Evolutionary conservation across 2,329 filamentous ascomycete species (phyloP).

Genomic region (Aspergillus terreus): DNA sequence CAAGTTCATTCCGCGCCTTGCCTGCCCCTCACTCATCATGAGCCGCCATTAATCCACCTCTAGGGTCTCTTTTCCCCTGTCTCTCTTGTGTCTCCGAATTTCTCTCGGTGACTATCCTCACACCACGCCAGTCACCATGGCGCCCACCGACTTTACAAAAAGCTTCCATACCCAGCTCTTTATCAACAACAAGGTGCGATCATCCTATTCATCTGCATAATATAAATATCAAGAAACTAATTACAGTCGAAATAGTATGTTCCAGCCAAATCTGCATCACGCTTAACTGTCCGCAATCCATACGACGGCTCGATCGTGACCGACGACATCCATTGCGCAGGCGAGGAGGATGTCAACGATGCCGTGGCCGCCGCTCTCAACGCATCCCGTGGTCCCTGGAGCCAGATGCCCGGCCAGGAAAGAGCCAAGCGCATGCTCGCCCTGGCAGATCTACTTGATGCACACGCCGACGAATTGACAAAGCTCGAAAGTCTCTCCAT

Average conservation of each 20-base stretch:
- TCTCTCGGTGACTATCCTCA: neutral
- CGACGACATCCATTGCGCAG: constrained; percentile 45
- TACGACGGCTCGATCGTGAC: constrained; percentile 30
- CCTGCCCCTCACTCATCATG: neutral
- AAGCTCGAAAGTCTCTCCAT: neutral
- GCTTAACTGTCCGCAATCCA: constrained; percentile 45
- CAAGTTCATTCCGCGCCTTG: neutral
- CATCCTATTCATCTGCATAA: neutral
- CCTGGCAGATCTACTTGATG: constrained; percentile 12
- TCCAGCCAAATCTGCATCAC: constrained; percentile 44
- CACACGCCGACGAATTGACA: neutral
- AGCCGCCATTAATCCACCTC: neutral
- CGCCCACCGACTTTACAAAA: neutral
- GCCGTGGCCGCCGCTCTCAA: constrained; percentile 45
- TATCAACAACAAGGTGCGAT: constrained; percentile 48
- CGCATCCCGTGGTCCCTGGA: constrained; percentile 30
- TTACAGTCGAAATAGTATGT: constrained; percentile 33
- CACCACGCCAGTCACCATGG: neutral
- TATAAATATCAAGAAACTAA: neutral
- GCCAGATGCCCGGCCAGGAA: neutral
- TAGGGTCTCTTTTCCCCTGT: neutral
- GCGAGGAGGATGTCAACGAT: constrained; percentile 39
- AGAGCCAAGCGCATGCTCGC: constrained; percentile 7
- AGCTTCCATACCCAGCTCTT: constrained; percentile 33
- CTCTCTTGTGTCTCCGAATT: neutral